Evolutionary conservation across 768 basidiomycete species (phyloP), one percentile per base, ranked within the genome.

Genomic region (Phanerochaete carnosa): DNA sequence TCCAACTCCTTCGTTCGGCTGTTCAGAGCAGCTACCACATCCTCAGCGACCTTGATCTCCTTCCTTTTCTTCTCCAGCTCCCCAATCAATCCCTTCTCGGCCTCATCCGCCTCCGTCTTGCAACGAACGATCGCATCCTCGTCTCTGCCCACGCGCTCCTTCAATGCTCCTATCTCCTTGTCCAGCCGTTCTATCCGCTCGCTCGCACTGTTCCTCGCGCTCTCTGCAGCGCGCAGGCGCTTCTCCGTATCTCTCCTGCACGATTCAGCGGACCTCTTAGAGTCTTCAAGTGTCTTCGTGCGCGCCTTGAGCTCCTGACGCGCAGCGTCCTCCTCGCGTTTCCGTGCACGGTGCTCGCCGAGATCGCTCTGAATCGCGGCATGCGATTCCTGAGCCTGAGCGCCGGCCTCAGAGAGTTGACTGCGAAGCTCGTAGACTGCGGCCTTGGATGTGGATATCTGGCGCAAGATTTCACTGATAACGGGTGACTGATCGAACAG

Each of bases 221-320:
- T 79, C 70, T 87, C 85, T 16, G 84, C 85, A n/a, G 80, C 78
- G 67, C 87, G 90, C 61, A 95, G 80, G 65, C 87, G 87, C 78
- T 92, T 94, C 74, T 98, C 96, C 3, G 89, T 93, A 50, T 98
- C 95, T 47, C 86, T 82, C 70, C 86, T 90, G 55, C 79, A 74
- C 54, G 83, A 79, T 74, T 99, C 97, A 12, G 94, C 93, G 29
- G 78, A 78, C 32, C 96, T 87, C 73, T 89, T 91, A 57, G 85
- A 77, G 71, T 99, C 96, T 65, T 99, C 96, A 2, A 98, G 77
- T 2, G 79, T 72, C 75, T 95, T 96, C 51, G 90, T 91, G 52
- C 88, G 87, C n/a, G 81, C 73, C 73, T 94, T 95, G 58, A 92
- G 76, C 69, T 97, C 95, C 25, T 82, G 74, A 55, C 92, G 84